A percentile compares a stretch with the other conserved stretches of the same genome.
Conservation (phyloP, 2,329 filamentous ascomycete species). For the Basipetospora chlamydospora region DNA sequence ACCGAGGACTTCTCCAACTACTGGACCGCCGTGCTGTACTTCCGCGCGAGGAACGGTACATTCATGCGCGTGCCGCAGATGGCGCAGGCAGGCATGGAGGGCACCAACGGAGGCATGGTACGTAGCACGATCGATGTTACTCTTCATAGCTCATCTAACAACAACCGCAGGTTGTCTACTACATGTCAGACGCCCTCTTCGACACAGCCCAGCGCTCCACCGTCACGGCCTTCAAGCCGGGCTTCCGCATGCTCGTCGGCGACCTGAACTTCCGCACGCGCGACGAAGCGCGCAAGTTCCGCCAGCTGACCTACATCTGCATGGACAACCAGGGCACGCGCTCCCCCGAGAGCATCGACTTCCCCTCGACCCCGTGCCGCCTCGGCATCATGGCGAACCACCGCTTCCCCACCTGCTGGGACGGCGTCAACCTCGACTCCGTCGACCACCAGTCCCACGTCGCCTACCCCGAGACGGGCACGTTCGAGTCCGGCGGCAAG, state of each 20-base stretch:
- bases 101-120: constrained; percentile 18
- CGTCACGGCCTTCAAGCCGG: constrained; percentile 30
- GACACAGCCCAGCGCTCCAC: constrained; percentile 19
- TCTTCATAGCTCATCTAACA: not conserved
- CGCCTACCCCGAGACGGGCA: constrained; percentile 6
- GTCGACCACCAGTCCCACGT: constrained; percentile 7
- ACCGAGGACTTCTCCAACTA: constrained; percentile 11
- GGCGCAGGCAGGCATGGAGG: constrained; percentile 23
- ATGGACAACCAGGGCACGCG: constrained; percentile 23
- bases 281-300: constrained; percentile 20
- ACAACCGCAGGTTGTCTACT: constrained; percentile 23
- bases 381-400: constrained; percentile 20
- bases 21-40: constrained; percentile 23
- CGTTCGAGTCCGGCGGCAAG: constrained; percentile 6
- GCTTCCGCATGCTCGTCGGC: constrained; percentile 32
- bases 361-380: constrained; percentile 23
- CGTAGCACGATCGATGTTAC: constrained; percentile 25
- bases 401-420: constrained; percentile 34
- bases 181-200: constrained; percentile 26
- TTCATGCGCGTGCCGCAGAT: constrained; percentile 25
- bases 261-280: constrained; percentile 20
- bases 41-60: constrained; percentile 23
- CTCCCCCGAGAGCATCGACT: constrained; percentile 21
- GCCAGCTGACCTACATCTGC: constrained; percentile 24
- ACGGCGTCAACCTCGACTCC: constrained; percentile 8